Evolutionary conservation across 1,284 basidiomycete species (phyloP).

Genomic region (Fomitopsis betulina): DNA sequence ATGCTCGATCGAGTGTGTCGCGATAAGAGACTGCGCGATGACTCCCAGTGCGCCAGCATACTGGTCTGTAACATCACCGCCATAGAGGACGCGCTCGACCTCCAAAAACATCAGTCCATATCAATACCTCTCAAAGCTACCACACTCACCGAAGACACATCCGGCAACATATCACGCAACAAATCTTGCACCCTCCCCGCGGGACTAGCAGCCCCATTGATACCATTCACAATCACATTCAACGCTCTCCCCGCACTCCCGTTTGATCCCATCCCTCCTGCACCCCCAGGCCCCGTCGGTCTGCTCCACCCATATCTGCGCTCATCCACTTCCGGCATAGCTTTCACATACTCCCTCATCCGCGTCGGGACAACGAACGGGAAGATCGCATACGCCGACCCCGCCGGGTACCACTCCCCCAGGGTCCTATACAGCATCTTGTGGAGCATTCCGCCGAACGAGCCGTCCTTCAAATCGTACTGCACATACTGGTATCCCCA

Average conservation of each 20-base stretch:
- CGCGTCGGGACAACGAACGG: constrained; percentile 53
- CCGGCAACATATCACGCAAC: constrained; percentile 1
- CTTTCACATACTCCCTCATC: constrained; percentile 34
- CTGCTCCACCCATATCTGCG: constrained; percentile 44
- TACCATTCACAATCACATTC: not conserved
- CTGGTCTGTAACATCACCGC: constrained; percentile 13
- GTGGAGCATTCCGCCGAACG: constrained; percentile 69
- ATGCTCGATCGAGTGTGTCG: constrained; percentile 31
- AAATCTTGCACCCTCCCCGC: not conserved
- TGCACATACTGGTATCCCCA: constrained; percentile 75
- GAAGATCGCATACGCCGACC: constrained; percentile 62
- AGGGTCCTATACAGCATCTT: constrained; percentile 68
- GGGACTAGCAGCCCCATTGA: not conserved
- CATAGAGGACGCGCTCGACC: constrained; percentile 21
- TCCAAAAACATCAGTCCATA: constrained; percentile 25
- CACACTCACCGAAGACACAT: not conserved
- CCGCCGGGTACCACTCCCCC: constrained; percentile 63
- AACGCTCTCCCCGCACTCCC: not conserved
- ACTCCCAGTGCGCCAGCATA: constrained; percentile 33
- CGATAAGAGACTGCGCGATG: constrained; percentile 35
- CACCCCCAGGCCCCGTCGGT: constrained; percentile 22
- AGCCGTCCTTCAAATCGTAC: constrained; percentile 58
- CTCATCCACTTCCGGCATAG: constrained; percentile 24
- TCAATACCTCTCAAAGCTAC: not conserved
- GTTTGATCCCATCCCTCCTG: not conserved